These are phyloP conservation scores for Scedosporium aurantiacum DNA, from an alignment of 2,329 filamentous ascomycete genomes.

Conservation along the genomic window DNA sequence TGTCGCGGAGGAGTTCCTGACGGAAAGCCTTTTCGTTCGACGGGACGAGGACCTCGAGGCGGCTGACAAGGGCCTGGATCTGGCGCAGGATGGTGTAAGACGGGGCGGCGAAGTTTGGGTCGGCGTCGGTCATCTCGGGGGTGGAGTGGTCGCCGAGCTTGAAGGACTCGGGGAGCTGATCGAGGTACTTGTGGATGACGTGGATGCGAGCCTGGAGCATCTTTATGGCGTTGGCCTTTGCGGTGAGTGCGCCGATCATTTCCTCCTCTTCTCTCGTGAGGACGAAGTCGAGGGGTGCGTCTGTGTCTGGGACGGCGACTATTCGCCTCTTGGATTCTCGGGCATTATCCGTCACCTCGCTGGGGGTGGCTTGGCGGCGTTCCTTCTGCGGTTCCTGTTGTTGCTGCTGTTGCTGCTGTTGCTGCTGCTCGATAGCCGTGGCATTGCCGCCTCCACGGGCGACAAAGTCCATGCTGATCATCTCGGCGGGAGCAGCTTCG, in stretches of 20 bases:
- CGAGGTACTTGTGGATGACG: slow-evolving; percentile 66
- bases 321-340: slow-evolving; percentile 17
- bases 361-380: slow-evolving; percentile 13
- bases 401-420: no score
- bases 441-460: slow-evolving; percentile 77
- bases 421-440: slow-evolving; percentile 32
- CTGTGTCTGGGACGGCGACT: slow-evolving; percentile 18
- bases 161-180: slow-evolving; percentile 40
- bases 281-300: slow-evolving; percentile 21
- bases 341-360: not conserved
- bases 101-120: slow-evolving; percentile 17
- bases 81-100: slow-evolving; percentile 73
- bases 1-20: slow-evolving; percentile 62
- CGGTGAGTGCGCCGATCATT: slow-evolving; percentile 57
- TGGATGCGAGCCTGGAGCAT: slow-evolving; percentile 75
- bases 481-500: slow-evolving; percentile 91
- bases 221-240: slow-evolving; percentile 85
- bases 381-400: slow-evolving; percentile 17
- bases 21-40: slow-evolving; percentile 54
- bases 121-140: slow-evolving; percentile 23
- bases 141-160: slow-evolving; percentile 24
- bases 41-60: slow-evolving; percentile 72
- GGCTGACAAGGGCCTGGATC: slow-evolving; percentile 74
- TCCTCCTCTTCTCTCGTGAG: slow-evolving; percentile 51
- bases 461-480: slow-evolving; percentile 94